Conservation (phyloP, 176 grass and related monocot species). For the Aegilops tauschii region DNA sequence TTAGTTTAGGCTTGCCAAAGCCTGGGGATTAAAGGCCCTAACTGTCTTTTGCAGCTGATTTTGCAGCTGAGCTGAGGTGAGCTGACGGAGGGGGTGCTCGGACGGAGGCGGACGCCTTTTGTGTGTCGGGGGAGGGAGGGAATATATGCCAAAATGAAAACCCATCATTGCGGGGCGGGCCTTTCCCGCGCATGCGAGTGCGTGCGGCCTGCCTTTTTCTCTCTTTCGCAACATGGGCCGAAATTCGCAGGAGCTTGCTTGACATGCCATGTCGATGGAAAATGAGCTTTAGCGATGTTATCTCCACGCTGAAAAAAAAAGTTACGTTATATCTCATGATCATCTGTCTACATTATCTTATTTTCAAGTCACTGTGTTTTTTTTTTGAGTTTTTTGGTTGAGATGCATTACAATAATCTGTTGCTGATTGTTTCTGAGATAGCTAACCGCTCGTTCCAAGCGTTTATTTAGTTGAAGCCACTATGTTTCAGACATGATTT, state of each 20-base stretch:
- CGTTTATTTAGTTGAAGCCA: too few relatives aligned
- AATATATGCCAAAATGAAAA: conserved; percentile 57
- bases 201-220: conserved; percentile 20
- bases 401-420: too few relatives aligned
- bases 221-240: conserved; percentile 35
- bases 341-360: too few relatives aligned
- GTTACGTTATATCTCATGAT: too few relatives aligned
- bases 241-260: conserved; percentile 8
- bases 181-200: conserved; percentile 39
- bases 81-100: background rate
- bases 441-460: too few relatives aligned
- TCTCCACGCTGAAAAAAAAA: background rate
- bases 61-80: background rate
- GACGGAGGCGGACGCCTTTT: conserved; percentile 27
- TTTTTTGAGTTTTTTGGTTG: too few relatives aligned
- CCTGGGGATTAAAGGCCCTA: conserved; percentile 46
- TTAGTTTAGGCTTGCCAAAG: conserved; percentile 31
- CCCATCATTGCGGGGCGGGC: conserved; percentile 48
- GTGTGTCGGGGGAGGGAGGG: conserved; percentile 23
- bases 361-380: too few relatives aligned
- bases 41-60: conserved; percentile 41
- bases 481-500: too few relatives aligned
- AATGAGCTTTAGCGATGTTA: background rate
- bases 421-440: too few relatives aligned
- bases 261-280: background rate